A percentile compares a stretch with the other conserved stretches of the same genome.
Conservation (phyloP, 2,329 filamentous ascomycete genomes). For the Allantophomopsis cytisporea region DNA sequence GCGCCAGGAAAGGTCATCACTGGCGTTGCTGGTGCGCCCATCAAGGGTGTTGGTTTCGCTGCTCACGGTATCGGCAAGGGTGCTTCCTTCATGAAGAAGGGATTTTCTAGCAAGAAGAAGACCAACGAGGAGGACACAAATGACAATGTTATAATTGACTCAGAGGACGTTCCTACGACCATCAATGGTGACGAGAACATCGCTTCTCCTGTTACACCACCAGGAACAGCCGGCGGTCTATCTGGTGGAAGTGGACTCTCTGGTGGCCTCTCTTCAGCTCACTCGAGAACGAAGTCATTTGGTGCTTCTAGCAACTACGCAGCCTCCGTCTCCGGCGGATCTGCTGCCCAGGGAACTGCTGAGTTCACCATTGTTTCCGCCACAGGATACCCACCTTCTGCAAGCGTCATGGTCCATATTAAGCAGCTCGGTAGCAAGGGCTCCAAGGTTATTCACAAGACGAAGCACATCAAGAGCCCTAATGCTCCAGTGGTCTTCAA, state of each 20-base stretch:
- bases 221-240: conserved; percentile 8
- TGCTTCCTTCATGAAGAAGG: conserved; percentile 79
- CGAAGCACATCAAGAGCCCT: conserved; percentile 71
- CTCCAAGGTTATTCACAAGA: conserved; percentile 75
- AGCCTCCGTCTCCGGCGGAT: conserved; percentile 33
- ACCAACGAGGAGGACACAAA: conserved; percentile 32
- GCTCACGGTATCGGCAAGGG: conserved; percentile 62
- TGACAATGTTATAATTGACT: conserved; percentile 28
- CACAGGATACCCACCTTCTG: conserved; percentile 58
- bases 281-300: conserved; percentile 39
- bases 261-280: conserved; percentile 2
- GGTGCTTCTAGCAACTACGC: conserved; percentile 56
- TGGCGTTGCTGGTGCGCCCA: conserved; percentile 69
- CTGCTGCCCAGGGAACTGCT: conserved; percentile 59
- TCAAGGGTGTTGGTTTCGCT: conserved; percentile 77
- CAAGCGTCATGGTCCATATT: conserved; percentile 68
- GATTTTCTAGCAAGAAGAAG: conserved; percentile 62
- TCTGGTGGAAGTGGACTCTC: not conserved
- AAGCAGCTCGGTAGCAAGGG: conserved; percentile 51
- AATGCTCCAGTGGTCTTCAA: conserved; percentile 55
- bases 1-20: conserved; percentile 79
- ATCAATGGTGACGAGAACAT: conserved; percentile 2
- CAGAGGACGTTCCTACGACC: conserved; percentile 21
- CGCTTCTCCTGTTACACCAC: conserved; percentile 11
- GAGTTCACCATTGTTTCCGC: conserved; percentile 71